These are phyloP conservation scores for Macrophomina phaseolina DNA, from an alignment of 2,329 filamentous ascomycete genomes.

Conservation along the genomic window DNA sequence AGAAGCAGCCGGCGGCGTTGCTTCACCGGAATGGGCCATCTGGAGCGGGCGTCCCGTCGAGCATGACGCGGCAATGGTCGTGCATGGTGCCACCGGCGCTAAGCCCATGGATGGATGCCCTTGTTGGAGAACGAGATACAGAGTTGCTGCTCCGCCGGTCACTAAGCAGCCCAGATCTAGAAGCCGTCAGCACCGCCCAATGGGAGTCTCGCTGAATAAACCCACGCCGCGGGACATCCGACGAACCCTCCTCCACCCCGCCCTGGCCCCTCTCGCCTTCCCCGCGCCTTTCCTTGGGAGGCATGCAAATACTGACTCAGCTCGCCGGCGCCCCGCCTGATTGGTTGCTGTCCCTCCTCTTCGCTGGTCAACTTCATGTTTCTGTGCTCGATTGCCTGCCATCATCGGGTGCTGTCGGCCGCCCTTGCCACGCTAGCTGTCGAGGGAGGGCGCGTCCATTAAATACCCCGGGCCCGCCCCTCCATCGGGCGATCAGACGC, in stretches of 20 bases:
- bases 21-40: background rate
- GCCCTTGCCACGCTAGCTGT: too few relatives aligned
- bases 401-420: too few relatives aligned
- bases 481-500: background rate
- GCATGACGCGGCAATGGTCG: background rate
- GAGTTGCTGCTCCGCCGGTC: background rate
- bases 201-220: background rate
- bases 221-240: conserved; percentile 10
- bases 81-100: background rate
- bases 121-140: background rate
- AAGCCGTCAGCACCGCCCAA: background rate
- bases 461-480: background rate
- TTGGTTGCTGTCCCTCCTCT: too few relatives aligned
- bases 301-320: background rate
- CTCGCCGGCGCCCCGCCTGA: too few relatives aligned
- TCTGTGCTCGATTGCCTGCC: background rate
- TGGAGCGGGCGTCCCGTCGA: background rate
- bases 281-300: too few relatives aligned
- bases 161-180: conserved; percentile 16
- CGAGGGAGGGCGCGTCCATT: background rate
- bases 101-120: background rate
- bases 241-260: conserved; percentile 7
- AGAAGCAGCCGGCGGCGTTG: background rate
- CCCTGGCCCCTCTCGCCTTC: background rate
- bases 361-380: too few relatives aligned